These are phyloP conservation scores for Fusarium dlaminii DNA, from an alignment of 2,329 filamentous ascomycete species.

Conservation along the genomic window DNA sequence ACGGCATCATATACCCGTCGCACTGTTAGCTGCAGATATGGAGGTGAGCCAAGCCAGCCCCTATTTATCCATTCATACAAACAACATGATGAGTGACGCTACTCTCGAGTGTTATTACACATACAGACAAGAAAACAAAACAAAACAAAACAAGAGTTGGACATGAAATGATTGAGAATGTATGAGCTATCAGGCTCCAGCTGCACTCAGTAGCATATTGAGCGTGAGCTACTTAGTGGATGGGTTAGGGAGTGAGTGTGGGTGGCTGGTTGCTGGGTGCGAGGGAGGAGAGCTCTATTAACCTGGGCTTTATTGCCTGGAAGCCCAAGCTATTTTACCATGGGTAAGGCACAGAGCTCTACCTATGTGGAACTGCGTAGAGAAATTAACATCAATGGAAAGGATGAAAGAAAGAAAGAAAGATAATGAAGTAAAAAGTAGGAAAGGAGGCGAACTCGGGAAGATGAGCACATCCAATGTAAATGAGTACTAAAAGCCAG, in stretches of 20 bases:
- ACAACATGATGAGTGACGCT: neutral
- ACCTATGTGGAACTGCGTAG: neutral
- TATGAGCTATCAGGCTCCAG: neutral
- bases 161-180: neutral
- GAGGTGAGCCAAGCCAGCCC: neutral
- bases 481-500: slow-evolving; percentile 6
- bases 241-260: neutral
- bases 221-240: slow-evolving; percentile 6
- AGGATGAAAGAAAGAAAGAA: neutral
- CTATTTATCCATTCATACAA: neutral
- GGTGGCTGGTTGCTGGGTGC: slow-evolving; percentile 15
- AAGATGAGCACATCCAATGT: neutral
- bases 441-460: slow-evolving; percentile 5
- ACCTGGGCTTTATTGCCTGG: neutral
- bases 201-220: neutral
- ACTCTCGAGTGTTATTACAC: neutral
- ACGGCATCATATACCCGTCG: slow-evolving; percentile 1
- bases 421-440: neutral
- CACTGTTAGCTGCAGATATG: neutral
- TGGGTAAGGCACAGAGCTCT: neutral
- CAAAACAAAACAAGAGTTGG: neutral
- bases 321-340: neutral
- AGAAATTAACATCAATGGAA: neutral
- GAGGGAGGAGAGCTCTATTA: neutral
- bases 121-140: neutral